These are phyloP conservation scores for Colletotrichum acutatum DNA, from an alignment of 2,329 filamentous ascomycete species.

Conservation along the genomic window DNA sequence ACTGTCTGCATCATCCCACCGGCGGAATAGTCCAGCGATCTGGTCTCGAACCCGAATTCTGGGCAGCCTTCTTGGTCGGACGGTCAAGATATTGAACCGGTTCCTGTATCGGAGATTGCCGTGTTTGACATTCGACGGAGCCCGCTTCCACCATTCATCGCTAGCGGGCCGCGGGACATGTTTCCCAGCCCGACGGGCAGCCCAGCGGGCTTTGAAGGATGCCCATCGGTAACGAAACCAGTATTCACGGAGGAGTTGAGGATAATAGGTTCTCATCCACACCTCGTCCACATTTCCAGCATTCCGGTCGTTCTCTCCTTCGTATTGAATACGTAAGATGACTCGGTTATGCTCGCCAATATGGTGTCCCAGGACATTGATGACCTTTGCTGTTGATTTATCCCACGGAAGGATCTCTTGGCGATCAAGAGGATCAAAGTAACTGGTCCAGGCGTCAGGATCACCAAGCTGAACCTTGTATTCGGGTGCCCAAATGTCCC, in stretches of 20 bases:
- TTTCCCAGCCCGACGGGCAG: neutral
- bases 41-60: neutral
- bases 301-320: neutral
- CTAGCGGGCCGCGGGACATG: neutral
- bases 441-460: neutral
- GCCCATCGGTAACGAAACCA: neutral
- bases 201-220: neutral
- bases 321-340: neutral
- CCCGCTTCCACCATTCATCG: neutral
- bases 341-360: neutral
- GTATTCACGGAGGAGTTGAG: neutral
- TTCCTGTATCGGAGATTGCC: neutral
- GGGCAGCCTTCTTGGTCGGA: neutral
- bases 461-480: neutral
- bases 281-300: neutral
- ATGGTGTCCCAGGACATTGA: neutral
- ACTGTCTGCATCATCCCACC: neutral
- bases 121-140: neutral
- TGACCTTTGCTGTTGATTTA: neutral
- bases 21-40: neutral
- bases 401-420: neutral
- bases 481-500: neutral
- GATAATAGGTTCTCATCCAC: neutral
- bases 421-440: neutral
- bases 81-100: neutral